Percentiles rank a stretch among this genome's conserved stretches.
Evolutionary conservation across 768 basidiomycete species (phyloP).

Genomic region (Antrodiella citrinella): DNA sequence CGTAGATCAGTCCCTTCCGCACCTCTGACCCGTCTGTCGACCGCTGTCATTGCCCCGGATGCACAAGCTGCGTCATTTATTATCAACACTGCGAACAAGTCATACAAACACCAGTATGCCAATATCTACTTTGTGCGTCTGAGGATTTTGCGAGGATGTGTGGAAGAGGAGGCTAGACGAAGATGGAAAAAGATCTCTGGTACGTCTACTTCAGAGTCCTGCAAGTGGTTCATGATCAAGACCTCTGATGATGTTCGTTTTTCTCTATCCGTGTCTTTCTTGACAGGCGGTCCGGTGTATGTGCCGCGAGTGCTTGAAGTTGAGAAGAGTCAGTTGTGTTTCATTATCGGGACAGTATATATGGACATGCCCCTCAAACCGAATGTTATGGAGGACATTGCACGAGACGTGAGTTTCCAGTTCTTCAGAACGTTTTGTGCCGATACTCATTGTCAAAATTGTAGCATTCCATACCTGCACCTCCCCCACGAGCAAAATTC

Average conservation of each 20-base stretch:
- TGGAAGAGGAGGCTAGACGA: conserved; percentile 39
- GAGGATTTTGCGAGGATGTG: conserved; percentile 36
- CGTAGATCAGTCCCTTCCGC: conserved; percentile 16
- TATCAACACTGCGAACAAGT: conserved; percentile 35
- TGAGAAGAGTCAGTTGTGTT: conserved; percentile 76
- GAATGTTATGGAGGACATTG: conserved; percentile 94
- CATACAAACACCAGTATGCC: conserved; percentile 63
- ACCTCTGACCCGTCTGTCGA: conserved; percentile 22
- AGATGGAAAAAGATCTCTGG: conserved; percentile 44
- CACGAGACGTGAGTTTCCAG: conserved; percentile 66
- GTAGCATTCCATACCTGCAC: conserved; percentile 85
- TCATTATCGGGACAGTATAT: conserved; percentile 91
- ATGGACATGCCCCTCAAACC: conserved; percentile 99
- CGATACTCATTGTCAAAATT: conserved; percentile 6
- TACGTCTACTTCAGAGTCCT: conserved; percentile 14
- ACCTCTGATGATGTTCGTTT: too few relatives aligned
- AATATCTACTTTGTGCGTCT: conserved; percentile 65
- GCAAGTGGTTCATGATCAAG: too few relatives aligned
- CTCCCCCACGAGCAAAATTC: conserved; percentile 67
- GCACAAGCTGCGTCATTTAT: conserved; percentile 30
- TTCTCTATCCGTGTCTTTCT: too few relatives aligned
- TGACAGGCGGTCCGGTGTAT: conserved; percentile 54
- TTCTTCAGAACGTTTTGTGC: background rate
- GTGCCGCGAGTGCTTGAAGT: conserved; percentile 86
- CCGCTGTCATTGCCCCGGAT: conserved; percentile 22